A percentile compares a stretch with the other conserved stretches of the same genome.
Evolutionary conservation across 2,329 filamentous ascomycete species (phyloP).

Genomic region (Nakataea oryzae): DNA sequence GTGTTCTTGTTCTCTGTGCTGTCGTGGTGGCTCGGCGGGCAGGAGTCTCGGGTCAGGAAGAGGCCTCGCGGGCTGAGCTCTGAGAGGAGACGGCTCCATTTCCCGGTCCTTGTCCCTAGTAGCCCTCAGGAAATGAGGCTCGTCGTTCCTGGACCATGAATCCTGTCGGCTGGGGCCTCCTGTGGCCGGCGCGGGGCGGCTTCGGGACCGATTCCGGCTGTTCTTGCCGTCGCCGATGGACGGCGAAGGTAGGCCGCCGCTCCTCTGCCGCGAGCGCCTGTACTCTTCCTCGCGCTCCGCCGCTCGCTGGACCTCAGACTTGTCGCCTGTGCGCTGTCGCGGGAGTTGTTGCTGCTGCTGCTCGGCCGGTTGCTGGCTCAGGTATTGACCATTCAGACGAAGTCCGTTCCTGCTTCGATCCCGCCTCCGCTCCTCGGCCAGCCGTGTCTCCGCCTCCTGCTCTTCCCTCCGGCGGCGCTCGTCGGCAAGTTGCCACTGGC

Average conservation of each 20-base stretch:
- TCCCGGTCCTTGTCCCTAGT: slow-evolving; percentile 33
- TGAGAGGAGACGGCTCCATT: slow-evolving; percentile 8
- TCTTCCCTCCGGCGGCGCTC: slow-evolving; percentile 61
- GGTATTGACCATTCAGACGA: slow-evolving; percentile 68
- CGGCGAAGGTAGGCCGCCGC: slow-evolving; percentile 19
- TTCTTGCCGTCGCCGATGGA: slow-evolving; percentile 10
- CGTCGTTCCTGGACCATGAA: slow-evolving; percentile 49
- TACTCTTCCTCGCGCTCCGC: slow-evolving; percentile 54
- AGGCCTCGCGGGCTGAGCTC: slow-evolving; percentile 23
- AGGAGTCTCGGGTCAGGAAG: slow-evolving; percentile 26
- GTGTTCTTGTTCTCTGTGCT: neutral
- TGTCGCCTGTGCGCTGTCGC: slow-evolving; percentile 1
- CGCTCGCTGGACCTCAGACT: slow-evolving; percentile 50
- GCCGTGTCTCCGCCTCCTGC: slow-evolving; percentile 55
- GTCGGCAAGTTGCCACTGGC: slow-evolving; percentile 63
- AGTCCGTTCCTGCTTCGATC: slow-evolving; percentile 50
- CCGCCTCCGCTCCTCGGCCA: slow-evolving; percentile 56
- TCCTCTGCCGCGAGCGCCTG: slow-evolving; percentile 44
- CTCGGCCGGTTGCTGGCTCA: slow-evolving; percentile 78
- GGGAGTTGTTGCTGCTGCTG: slow-evolving; percentile 22
- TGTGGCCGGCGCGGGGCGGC: slow-evolving; percentile 18
- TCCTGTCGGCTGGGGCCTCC: slow-evolving; percentile 44
- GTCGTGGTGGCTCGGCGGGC: slow-evolving; percentile 9
- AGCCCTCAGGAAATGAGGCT: slow-evolving; percentile 52
- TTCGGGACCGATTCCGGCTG: slow-evolving; percentile 26